Evolutionary conservation across 2,329 filamentous ascomycete species (phyloP), one percentile per base, ranked within the genome.

Genomic region (Aspergillus chevalieri): DNA sequence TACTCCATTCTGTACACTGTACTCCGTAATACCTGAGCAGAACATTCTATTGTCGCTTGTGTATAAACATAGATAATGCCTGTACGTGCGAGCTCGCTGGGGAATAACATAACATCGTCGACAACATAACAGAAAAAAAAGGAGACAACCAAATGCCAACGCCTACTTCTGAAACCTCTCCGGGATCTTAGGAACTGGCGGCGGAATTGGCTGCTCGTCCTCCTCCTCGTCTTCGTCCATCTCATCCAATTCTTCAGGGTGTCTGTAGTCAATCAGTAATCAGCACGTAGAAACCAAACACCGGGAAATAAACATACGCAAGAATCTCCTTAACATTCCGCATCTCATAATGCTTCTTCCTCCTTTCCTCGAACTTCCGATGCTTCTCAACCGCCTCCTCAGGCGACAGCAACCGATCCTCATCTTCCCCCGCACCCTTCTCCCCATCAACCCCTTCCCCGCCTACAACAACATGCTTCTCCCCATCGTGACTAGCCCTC

Each of bases 261-360:
- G 85, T 12, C 69, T 73, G 51, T 21, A 46, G 17, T 28, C 34
- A 19, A 44, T 19, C n/a, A 14, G 47, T 53, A 45, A 56, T 53
- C 30, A 55, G 47, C 15, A 26, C 22, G n/a, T n/a, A 9, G 5
- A 28, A 30, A 28, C 43, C 6, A 43, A 49, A 43, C 12, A 36
- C 39, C 17, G 22, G 44, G 10, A 46, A 48, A n/a, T 36, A 22
- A 34, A 72, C 77, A 57, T 69, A 85, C 83, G 89, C 91, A 57
- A 98, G 80, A 47, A 97, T 73, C 63, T 85, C 82, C 63, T 93
- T 95, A 51, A 96, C 90, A 65, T 93, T 87, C 74, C 83, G 89
- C 93, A 98, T 98, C 78, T 98, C 93, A 72, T 98, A 98, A 72
- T 98, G 93, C 76, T 85, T 92, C 83, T 93, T 96, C 64, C 93